phyloP scores from a whole-genome alignment of 1,139 yeast genomes.

The Saccharomyces hybrid region DNA sequence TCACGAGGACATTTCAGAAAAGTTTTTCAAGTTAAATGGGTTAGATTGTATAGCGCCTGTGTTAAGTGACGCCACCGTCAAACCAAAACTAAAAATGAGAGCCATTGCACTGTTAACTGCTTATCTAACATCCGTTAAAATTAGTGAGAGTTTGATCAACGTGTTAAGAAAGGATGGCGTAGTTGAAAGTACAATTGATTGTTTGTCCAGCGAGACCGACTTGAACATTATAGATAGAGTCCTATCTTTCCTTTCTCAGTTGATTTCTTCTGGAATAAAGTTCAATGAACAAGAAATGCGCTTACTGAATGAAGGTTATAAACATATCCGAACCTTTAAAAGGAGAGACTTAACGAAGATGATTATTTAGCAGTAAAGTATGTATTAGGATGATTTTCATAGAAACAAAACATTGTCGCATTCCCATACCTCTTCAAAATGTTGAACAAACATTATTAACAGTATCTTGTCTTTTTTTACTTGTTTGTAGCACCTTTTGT shows the following conservation, averaged over 20 bases:
- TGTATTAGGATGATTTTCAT: slow-evolving; percentile 28
- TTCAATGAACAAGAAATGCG: slow-evolving; percentile 44
- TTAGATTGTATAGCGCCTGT: slow-evolving; percentile 43
- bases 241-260: slow-evolving; percentile 45
- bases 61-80: slow-evolving; percentile 16
- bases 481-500: slow-evolving; percentile 32
- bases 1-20: slow-evolving; percentile 46
- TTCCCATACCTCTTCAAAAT: not conserved
- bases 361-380: slow-evolving; percentile 46
- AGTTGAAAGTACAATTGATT: slow-evolving; percentile 34
- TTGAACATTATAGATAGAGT: slow-evolving; percentile 55
- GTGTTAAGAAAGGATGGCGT: slow-evolving; percentile 40
- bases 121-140: slow-evolving; percentile 43
- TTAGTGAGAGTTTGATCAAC: slow-evolving; percentile 34
- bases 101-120: slow-evolving; percentile 52
- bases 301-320: slow-evolving; percentile 38
- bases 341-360: slow-evolving; percentile 47
- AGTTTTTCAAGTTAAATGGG: slow-evolving; percentile 55
- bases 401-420: not conserved
- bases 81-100: slow-evolving; percentile 44
- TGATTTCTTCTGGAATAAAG: slow-evolving; percentile 40
- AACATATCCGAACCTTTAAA: slow-evolving; percentile 37
- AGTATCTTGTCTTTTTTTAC: not conserved
- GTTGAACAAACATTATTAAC: not conserved
- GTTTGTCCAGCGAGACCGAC: slow-evolving; percentile 39